Conservation (phyloP, 2,329 filamentous ascomycete species). For the Calonectria hongkongensis region DNA sequence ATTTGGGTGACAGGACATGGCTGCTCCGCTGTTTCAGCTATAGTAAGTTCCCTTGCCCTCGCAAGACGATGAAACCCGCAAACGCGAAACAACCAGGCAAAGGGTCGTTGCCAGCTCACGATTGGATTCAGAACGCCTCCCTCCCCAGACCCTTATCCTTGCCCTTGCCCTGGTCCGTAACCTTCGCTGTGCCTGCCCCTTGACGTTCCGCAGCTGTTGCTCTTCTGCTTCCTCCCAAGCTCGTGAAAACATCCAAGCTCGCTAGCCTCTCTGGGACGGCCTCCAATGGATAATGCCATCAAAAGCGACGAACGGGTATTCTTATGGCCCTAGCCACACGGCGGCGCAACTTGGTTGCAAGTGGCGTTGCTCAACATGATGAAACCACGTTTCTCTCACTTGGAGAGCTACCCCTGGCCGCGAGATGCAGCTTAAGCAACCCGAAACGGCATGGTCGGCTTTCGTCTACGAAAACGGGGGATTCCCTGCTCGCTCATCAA, state of each 20-base stretch:
- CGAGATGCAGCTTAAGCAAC: slow-evolving; percentile 46
- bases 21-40: slow-evolving; percentile 53
- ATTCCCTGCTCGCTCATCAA: slow-evolving; percentile 17
- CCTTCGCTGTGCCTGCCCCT: slow-evolving; percentile 8
- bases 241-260: neutral
- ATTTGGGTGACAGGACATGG: slow-evolving; percentile 25
- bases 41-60: slow-evolving; percentile 40
- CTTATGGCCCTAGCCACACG: slow-evolving; percentile 34
- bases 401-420: slow-evolving; percentile 35
- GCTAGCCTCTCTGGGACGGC: slow-evolving; percentile 4
- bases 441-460: slow-evolving; percentile 37
- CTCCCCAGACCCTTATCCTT: slow-evolving; percentile 31
- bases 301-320: slow-evolving; percentile 17
- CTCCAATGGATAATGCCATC: slow-evolving; percentile 7
- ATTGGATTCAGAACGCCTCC: slow-evolving; percentile 31
- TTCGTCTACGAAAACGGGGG: slow-evolving; percentile 20
- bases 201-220: slow-evolving; percentile 20
- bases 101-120: slow-evolving; percentile 28
- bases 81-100: slow-evolving; percentile 49
- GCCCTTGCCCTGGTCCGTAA: slow-evolving; percentile 14
- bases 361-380: slow-evolving; percentile 47
- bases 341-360: slow-evolving; percentile 22
- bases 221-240: slow-evolving; percentile 5
- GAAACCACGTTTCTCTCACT: slow-evolving; percentile 49
- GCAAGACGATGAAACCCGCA: slow-evolving; percentile 46